phyloP scores from a whole-genome alignment of 345 rosid species.

The Citrus mangshanensis region DNA sequence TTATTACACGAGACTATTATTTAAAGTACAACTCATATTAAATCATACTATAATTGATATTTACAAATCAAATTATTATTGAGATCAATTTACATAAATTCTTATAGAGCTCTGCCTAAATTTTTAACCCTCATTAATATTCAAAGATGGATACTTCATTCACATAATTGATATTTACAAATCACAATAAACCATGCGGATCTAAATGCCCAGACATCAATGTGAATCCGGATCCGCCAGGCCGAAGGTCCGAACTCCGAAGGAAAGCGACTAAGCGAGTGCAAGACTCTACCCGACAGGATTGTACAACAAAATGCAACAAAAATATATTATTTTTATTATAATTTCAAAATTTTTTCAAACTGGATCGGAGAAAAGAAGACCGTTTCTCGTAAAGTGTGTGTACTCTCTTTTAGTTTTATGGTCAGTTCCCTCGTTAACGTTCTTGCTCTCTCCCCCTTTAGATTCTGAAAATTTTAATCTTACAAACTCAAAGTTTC shows the following conservation, averaged over 20 bases:
- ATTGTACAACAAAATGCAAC: background rate
- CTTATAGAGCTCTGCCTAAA: too few species aligned
- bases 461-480: background rate
- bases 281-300: background rate
- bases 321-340: background rate
- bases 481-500: background rate
- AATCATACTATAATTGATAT: accelerated
- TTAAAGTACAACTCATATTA: too few species aligned
- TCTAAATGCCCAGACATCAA: too few species aligned
- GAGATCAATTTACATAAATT: too few species aligned
- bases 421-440: slow-evolving; percentile 18
- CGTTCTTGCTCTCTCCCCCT: background rate
- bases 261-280: slow-evolving; percentile 3
- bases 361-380: slow-evolving; percentile 32
- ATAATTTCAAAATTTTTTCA: background rate
- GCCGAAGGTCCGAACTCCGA: too few species aligned
- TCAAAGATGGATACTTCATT: accelerated
- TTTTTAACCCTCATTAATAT: too few species aligned
- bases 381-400: slow-evolving; percentile 70
- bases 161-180: too few species aligned
- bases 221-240: too few species aligned
- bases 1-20: too few species aligned
- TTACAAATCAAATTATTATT: too few species aligned
- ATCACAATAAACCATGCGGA: too few species aligned
- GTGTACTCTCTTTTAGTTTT: slow-evolving; percentile 31